These are phyloP conservation scores for Dendrobium nobile DNA, from an alignment of 106 monocot species.

Conservation along the genomic window DNA sequence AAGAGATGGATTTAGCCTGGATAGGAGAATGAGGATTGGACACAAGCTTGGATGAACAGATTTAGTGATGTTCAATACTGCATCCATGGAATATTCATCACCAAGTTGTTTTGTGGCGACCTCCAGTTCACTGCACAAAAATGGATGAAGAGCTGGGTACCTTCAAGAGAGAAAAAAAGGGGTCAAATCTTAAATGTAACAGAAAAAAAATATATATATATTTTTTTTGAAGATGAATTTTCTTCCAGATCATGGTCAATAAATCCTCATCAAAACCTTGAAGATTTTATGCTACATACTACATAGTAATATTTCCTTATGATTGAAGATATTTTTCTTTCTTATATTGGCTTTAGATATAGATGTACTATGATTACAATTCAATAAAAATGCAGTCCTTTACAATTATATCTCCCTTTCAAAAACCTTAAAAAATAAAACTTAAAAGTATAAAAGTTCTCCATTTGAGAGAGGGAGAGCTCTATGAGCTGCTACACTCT, in stretches of 20 bases:
- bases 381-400: too few relatives aligned
- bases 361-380: too few relatives aligned
- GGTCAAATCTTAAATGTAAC: not conserved
- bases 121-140: slow-evolving; percentile 66
- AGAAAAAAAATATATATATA: not conserved
- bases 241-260: too few relatives aligned
- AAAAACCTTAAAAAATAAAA: too few relatives aligned
- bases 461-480: not conserved
- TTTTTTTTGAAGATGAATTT: too few relatives aligned
- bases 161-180: slow-evolving; percentile 28
- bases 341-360: too few relatives aligned
- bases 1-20: slow-evolving; percentile 82
- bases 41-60: slow-evolving; percentile 94
- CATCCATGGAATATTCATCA: slow-evolving; percentile 25
- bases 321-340: too few relatives aligned
- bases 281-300: too few relatives aligned
- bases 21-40: slow-evolving; percentile 89
- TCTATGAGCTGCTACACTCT: not conserved
- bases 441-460: not conserved
- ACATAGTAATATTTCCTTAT: too few relatives aligned
- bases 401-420: too few relatives aligned
- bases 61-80: slow-evolving; percentile 52
- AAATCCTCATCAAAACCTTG: too few relatives aligned
- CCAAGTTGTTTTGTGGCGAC: slow-evolving; percentile 56
- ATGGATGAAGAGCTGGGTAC: slow-evolving; percentile 89